Evolutionary conservation across 2,329 filamentous ascomycete genomes (phyloP).

Genomic region (Coleophoma eucalyptorum): DNA sequence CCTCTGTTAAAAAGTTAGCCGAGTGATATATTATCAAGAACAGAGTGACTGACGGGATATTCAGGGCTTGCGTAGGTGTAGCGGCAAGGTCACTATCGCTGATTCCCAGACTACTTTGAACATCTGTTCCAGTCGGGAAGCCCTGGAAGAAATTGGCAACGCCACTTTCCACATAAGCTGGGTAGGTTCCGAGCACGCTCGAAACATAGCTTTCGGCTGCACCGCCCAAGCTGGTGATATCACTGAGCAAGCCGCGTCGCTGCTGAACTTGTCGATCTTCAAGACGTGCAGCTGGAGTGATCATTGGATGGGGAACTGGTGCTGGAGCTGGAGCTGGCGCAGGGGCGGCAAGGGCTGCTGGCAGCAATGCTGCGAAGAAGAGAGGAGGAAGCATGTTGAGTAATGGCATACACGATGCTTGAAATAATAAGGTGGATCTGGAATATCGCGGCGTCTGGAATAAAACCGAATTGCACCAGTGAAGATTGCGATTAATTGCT

Average conservation of each 20-base stretch:
- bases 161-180: conserved; percentile 58
- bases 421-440: too few relatives aligned
- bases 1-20: conserved; percentile 30
- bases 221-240: conserved; percentile 41
- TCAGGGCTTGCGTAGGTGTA: conserved; percentile 66
- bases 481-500: too few relatives aligned
- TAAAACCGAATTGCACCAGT: too few relatives aligned
- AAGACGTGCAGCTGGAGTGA: conserved; percentile 42
- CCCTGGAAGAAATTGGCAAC: conserved; percentile 65
- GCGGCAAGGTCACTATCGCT: conserved; percentile 54
- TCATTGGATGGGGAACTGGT: conserved; percentile 33
- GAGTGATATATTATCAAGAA: background rate
- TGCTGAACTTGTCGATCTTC: conserved; percentile 32
- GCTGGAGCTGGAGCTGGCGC: conserved; percentile 13
- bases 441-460: too few relatives aligned
- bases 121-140: conserved; percentile 58
- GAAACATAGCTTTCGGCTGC: conserved; percentile 41
- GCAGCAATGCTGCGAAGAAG: conserved; percentile 3
- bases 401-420: too few relatives aligned
- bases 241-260: conserved; percentile 40
- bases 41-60: conserved; percentile 49
- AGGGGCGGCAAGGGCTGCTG: conserved; percentile 18
- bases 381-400: background rate
- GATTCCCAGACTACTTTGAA: conserved; percentile 58
- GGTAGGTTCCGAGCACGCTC: conserved; percentile 50